Evolutionary conservation across 164 flowering plant genomes (phyloP), one percentile per base, ranked within the genome.

Genomic region (Chimonanthus salicifolius): DNA sequence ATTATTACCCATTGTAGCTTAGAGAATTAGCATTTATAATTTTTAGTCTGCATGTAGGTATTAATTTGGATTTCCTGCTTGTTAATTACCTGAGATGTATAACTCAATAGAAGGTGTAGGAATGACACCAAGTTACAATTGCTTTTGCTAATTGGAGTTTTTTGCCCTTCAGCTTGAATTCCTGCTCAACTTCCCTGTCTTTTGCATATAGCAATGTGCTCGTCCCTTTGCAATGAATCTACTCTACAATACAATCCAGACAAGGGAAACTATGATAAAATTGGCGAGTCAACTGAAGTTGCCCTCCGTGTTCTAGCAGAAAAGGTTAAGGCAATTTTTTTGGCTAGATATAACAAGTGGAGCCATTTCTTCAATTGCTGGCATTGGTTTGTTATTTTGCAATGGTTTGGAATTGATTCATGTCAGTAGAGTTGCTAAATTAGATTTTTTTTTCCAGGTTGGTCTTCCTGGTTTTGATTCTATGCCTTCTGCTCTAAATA

Each of bases 401-500:
- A 11, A 15, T 46, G 49, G 44, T 54, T 58, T 9, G 7, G 66
- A 64, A 44, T 49, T 75, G 21, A 11, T 47, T 47, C 50, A 48
- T 43, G 16, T 48, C 33, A 5, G 62, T 21, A 3, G 7, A 65
- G 8, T 46, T 7, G 47, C 62, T 51, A 33, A 67, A 15, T 72
- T 69, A 15, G 21, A 3, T 51, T 8, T 9, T 49, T 49, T 58
- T 70, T 49, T 47, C 74, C 89, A 95, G 99, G 88, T 95, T 84
- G 99, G 99, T 18, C 92, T 95, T 82, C 99, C 99, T 77, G 99
- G 98, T 62, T 95, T 86, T 86, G 94, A 93, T 84, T 90, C 99
- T 43, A 92, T 95, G 99, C 97, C 97, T 43, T 87, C 94, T 77
- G 92, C 99, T 54, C 81, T 95, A 72, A 87, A 88, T 78, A 86